These are phyloP conservation scores for Paradendryphiella salina DNA, from an alignment of 2,329 filamentous ascomycete genomes.

Conservation along the genomic window DNA sequence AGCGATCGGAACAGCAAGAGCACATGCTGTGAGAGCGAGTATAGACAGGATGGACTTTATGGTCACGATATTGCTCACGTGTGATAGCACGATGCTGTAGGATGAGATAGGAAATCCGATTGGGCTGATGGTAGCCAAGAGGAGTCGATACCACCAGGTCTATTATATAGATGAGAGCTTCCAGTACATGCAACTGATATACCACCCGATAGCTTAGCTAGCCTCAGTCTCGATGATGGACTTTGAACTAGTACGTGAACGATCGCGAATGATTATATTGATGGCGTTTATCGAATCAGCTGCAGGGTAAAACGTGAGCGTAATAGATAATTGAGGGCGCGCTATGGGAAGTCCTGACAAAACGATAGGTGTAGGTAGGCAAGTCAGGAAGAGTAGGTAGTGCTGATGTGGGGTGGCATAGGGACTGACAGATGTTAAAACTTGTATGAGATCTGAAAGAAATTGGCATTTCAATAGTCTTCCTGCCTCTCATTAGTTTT, in stretches of 20 bases:
- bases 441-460: neutral
- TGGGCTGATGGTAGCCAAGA: neutral
- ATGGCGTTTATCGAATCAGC: neutral
- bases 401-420: neutral
- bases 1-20: slow-evolving; percentile 24
- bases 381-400: neutral
- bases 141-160: neutral
- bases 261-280: neutral
- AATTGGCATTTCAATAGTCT: neutral
- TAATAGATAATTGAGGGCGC: neutral
- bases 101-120: neutral
- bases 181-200: neutral
- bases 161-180: neutral
- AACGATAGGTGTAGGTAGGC: too few species aligned
- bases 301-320: neutral
- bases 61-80: neutral
- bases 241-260: neutral
- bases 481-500: neutral
- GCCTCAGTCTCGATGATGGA: neutral
- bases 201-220: neutral
- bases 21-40: slow-evolving; percentile 27
- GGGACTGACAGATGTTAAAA: neutral
- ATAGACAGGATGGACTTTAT: slow-evolving; percentile 30
- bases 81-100: neutral
- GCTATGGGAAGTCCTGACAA: neutral